phyloP scores from a whole-genome alignment of 116 monocot genomes.

The Phalaenopsis hybrid region DNA sequence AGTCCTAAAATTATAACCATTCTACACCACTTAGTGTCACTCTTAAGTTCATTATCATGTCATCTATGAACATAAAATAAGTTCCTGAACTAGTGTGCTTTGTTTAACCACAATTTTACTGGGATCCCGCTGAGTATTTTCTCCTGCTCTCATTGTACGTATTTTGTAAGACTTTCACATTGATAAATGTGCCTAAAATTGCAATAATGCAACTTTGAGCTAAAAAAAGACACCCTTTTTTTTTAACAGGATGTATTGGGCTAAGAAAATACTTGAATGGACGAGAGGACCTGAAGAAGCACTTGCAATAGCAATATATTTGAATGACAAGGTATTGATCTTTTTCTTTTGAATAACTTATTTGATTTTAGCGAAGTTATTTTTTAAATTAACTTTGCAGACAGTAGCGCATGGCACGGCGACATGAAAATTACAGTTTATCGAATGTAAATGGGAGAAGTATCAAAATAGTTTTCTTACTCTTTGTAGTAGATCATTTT shows the following conservation, averaged over 20 bases:
- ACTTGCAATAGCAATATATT: slow-evolving; percentile 77
- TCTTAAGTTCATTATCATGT: not conserved
- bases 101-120: not conserved
- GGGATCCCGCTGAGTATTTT: not conserved
- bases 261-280: slow-evolving; percentile 98
- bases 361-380: not conserved
- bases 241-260: slow-evolving; percentile 92
- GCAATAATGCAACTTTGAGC: not conserved
- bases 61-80: not conserved
- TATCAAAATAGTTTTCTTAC: too few species aligned
- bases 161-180: not conserved
- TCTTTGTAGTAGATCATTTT: too few species aligned
- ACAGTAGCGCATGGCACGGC: not conserved
- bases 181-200: not conserved
- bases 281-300: slow-evolving; percentile 91
- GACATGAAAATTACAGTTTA: not conserved
- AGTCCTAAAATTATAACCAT: not conserved
- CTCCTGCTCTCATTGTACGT: not conserved
- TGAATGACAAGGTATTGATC: slow-evolving; percentile 83
- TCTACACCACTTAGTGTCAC: not conserved
- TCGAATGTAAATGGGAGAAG: too few species aligned
- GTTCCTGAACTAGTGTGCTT: not conserved
- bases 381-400: not conserved
- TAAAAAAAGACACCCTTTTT: not conserved
- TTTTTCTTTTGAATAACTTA: not conserved